These are phyloP conservation scores for Lepiota brunneoincarnata DNA, from an alignment of 768 basidiomycete genomes.

Conservation along the genomic window DNA sequence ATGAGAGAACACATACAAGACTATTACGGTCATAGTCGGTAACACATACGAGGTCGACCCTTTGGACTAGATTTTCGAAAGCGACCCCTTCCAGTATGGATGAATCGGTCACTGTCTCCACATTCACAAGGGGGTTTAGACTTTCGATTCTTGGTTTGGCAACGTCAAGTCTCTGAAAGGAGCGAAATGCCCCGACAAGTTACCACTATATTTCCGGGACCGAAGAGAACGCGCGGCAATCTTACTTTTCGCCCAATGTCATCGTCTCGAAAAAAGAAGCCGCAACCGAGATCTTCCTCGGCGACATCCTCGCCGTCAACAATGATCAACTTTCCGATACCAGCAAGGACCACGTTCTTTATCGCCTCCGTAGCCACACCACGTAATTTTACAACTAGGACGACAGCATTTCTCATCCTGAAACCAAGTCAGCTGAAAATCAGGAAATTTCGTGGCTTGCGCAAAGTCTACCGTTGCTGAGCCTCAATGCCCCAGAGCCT, in stretches of 20 bases:
- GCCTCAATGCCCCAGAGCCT: conserved; percentile 98
- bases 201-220: conserved; percentile 35
- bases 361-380: conserved; percentile 91
- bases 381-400: conserved; percentile 74
- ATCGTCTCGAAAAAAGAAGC: conserved; percentile 92
- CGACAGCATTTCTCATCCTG: conserved; percentile 93
- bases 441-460: conserved; percentile 7
- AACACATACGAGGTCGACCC: conserved; percentile 83
- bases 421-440: conserved; percentile 1
- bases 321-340: conserved; percentile 87
- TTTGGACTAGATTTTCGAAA: conserved; percentile 57
- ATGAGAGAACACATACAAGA: conserved; percentile 52
- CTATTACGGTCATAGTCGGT: conserved; percentile 73
- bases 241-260: conserved; percentile 89
- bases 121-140: conserved; percentile 87
- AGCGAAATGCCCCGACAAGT: conserved; percentile 31
- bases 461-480: conserved; percentile 73
- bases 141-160: conserved; percentile 84
- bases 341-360: conserved; percentile 97
- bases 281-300: conserved; percentile 86
- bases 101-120: conserved; percentile 62
- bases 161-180: conserved; percentile 73
- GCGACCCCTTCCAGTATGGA: conserved; percentile 46
- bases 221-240: conserved; percentile 15
- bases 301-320: conserved; percentile 74